phyloP scores from a whole-genome alignment of 176 grass and related monocot genomes.

The Lolium rigidum region DNA sequence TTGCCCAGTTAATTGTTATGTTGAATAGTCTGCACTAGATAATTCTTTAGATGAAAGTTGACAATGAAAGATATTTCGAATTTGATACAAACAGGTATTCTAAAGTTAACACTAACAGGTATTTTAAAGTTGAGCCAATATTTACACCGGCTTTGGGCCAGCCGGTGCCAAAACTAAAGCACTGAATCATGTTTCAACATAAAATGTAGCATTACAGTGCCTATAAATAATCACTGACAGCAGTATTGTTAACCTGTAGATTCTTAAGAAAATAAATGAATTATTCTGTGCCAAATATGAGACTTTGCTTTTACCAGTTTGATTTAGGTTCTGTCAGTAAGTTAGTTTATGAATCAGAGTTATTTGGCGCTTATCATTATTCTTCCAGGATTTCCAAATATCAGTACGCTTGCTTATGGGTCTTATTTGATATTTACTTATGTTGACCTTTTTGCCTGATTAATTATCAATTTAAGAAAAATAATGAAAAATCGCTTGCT shows the following conservation, averaged over 20 bases:
- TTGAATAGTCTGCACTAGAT: neutral
- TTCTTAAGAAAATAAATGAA: neutral
- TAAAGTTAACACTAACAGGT: neutral
- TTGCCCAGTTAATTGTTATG: conserved; percentile 15
- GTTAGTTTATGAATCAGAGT: conserved; percentile 23
- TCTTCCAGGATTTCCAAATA: neutral
- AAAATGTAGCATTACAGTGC: conserved; percentile 1
- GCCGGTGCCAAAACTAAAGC: conserved; percentile 13
- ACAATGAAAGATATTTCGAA: neutral
- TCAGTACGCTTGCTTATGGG: neutral
- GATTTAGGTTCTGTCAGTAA: conserved; percentile 24
- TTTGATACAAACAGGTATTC: neutral
- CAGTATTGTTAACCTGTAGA: conserved; percentile 7
- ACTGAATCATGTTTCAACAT: neutral
- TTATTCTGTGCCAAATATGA: neutral
- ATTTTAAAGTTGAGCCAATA: neutral
- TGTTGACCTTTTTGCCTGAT: neutral
- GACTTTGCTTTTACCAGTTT: conserved; percentile 8
- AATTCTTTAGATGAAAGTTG: neutral
- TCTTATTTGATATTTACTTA: conserved; percentile 24
- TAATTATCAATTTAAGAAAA: conserved; percentile 13
- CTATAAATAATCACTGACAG: conserved; percentile 4
- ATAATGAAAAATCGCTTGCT: neutral
- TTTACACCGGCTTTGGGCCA: neutral
- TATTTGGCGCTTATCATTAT: conserved; percentile 29